Base-by-base conservation (phyloP, 2,329 filamentous ascomycete species). In the Claviceps cyperi region DNA sequence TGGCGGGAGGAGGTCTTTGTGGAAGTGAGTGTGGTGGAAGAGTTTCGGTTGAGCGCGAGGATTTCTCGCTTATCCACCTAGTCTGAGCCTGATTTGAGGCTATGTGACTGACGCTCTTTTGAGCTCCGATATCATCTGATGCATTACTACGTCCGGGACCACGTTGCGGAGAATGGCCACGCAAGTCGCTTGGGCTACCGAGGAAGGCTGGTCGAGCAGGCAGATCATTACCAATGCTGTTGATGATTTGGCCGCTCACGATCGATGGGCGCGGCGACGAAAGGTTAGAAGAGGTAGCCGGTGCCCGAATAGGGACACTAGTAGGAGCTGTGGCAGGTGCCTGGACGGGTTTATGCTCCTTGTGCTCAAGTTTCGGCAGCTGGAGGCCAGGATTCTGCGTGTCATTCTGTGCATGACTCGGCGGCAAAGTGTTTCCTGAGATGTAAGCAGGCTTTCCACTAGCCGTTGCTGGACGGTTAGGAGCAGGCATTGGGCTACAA, bases 361-460 rank as follows among this genome's bases (percentile, higher is more conserved):
- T 9, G 17, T 35, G 22, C 19, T 22, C 21, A 8, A 14, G 11
- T 7, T 14, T 43, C 24, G 17, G 41, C 6, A 9, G 9, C 3
- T 15, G 19, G 19, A 41, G 41, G 22, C 36, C 36, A 15, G 49
- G 3, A 13, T 36, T 28, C 19, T 22, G 41, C 19, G n/a, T 22
- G 13, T 8, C 24, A 22, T 19, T 41, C n/a, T 22, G 24, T 5
- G 17, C 37, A 52, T 44, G 11, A 15, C 9, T 13, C 43, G 32
- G n/a, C 36, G 35, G 38, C 38, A 43, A 48, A 51, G 47, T 45
- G 43, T 46, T 28, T 43, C 43, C 57, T 54, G 54, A 21, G 22
- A 53, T 44, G 54, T 56, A 56, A 17, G 48, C 57, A 58, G 54
- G 47, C 48, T 52, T 53, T 41, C 15, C 49, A 43, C 51, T 48